phyloP scores from a whole-genome alignment of 208 protist species.

The Trypanosoma boissoni region DNA sequence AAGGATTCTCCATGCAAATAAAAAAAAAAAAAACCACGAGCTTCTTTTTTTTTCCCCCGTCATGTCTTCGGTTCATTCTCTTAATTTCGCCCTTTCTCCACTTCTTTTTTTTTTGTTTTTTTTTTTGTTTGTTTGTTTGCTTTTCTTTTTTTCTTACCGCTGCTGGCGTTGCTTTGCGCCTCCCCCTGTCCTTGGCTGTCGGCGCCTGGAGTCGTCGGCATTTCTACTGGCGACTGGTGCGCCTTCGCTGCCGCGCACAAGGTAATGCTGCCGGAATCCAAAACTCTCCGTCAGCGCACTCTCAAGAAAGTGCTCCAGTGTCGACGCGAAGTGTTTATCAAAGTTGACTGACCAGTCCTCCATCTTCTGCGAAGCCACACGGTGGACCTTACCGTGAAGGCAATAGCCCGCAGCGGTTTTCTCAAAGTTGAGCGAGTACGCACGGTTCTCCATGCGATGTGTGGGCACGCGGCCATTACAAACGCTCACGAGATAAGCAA shows the following conservation, averaged over 20 bases:
- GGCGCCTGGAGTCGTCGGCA: no score
- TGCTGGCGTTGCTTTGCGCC: conserved; percentile 22
- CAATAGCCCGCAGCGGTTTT: conserved; percentile 57
- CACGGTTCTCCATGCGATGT: conserved; percentile 71
- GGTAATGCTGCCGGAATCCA: conserved; percentile 61
- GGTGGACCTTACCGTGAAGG: conserved; percentile 66
- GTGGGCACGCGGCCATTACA: conserved; percentile 44
- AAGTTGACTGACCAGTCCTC: conserved; percentile 82
- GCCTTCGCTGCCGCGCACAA: conserved; percentile 7
- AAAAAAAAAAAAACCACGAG: no score
- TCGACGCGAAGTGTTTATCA: conserved; percentile 79
- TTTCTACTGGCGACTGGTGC: no score
- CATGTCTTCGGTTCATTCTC: no score
- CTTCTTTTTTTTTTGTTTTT: conserved; percentile 19
- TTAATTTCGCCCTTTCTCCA: conserved; percentile 3
- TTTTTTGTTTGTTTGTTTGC: conserved; percentile 22
- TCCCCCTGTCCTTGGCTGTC: conserved; percentile 3
- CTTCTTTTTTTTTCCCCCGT: no score
- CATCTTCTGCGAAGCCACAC: conserved; percentile 42
- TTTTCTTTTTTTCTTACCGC: not conserved
- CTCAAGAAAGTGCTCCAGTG: conserved; percentile 81
- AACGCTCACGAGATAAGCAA: conserved; percentile 69
- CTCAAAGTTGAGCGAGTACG: conserved; percentile 72
- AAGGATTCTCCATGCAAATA: no score
- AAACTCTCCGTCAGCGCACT: conserved; percentile 82